Conservation (phyloP, 1,284 basidiomycete genomes). For the Athelia sp. region DNA sequence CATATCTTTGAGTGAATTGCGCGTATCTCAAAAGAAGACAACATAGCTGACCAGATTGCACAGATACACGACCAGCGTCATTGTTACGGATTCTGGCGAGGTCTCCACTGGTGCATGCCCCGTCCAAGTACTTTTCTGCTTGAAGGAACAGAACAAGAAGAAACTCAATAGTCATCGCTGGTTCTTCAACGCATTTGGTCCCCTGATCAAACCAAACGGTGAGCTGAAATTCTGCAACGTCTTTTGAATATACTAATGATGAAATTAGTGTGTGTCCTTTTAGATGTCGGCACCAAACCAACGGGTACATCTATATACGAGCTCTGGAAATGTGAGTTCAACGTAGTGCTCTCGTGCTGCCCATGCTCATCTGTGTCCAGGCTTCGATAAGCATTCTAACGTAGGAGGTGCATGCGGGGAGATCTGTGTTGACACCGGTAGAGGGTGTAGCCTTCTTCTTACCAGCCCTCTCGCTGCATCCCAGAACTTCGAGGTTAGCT, state of each 20-base stretch:
- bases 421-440: constrained; percentile 82
- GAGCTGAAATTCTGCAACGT: constrained; percentile 9
- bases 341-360: not conserved
- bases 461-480: constrained; percentile 86
- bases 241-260: constrained; percentile 2
- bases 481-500: constrained; percentile 78
- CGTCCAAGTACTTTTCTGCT: constrained; percentile 89
- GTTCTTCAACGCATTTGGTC: constrained; percentile 97
- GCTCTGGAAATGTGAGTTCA: constrained; percentile 77
- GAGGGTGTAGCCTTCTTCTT: constrained; percentile 74
- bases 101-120: constrained; percentile 80
- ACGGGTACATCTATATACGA: constrained; percentile 93
- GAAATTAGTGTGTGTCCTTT: constrained; percentile 64
- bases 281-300: constrained; percentile 94
- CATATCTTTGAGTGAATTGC: constrained; percentile 81
- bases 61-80: constrained; percentile 74
- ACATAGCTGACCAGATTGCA: constrained; percentile 15
- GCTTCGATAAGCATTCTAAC: constrained; percentile 86
- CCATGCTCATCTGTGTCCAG: constrained; percentile 24
- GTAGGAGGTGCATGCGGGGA: constrained; percentile 96
- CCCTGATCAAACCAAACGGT: constrained; percentile 81
- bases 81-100: constrained; percentile 84
- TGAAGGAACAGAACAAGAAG: constrained; percentile 96
- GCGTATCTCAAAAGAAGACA: not conserved
- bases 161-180: constrained; percentile 91